Percentiles rank a stretch among this genome's conserved stretches.
Evolutionary conservation across 2,329 filamentous ascomycete species (phyloP).

Genomic region (Trichoderma citrinoviride): DNA sequence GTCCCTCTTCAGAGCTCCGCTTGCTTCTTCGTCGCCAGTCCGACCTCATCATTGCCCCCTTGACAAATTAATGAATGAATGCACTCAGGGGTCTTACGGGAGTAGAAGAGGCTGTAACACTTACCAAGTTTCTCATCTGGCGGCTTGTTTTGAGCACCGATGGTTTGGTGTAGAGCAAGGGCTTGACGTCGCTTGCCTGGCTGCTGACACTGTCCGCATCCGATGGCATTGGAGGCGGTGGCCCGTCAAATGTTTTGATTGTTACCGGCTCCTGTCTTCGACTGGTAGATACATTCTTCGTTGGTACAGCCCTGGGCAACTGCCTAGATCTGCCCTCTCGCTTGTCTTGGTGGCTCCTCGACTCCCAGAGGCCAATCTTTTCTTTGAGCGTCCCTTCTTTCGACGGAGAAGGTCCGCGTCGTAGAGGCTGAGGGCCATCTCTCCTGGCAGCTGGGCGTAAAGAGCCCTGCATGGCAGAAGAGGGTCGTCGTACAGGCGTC

Average conservation of each 20-base stretch:
- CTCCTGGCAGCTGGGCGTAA: not conserved
- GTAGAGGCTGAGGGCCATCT: not conserved
- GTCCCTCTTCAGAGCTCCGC: not conserved
- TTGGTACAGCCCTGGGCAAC: not conserved
- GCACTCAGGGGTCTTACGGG: not conserved
- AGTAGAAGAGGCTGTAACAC: not conserved
- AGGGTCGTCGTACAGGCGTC: not conserved
- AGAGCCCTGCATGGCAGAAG: not conserved
- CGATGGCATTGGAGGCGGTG: not conserved
- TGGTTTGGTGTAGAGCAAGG: not conserved
- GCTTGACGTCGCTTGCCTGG: not conserved
- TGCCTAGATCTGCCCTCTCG: not conserved
- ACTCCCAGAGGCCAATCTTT: constrained; percentile 35
- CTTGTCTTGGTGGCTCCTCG: constrained; percentile 24
- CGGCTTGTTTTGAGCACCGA: not conserved
- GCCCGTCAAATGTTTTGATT: not conserved
- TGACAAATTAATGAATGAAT: not conserved
- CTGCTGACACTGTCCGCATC: not conserved
- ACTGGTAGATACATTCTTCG: not conserved
- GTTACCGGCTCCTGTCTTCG: not conserved
- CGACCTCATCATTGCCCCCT: not conserved
- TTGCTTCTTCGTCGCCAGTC: not conserved
- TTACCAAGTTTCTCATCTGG: not conserved
- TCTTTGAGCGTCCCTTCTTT: constrained; percentile 25
- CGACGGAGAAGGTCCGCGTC: not conserved